phyloP scores from a whole-genome alignment of 1,284 basidiomycete genomes.

The Ustilago loliicola region DNA sequence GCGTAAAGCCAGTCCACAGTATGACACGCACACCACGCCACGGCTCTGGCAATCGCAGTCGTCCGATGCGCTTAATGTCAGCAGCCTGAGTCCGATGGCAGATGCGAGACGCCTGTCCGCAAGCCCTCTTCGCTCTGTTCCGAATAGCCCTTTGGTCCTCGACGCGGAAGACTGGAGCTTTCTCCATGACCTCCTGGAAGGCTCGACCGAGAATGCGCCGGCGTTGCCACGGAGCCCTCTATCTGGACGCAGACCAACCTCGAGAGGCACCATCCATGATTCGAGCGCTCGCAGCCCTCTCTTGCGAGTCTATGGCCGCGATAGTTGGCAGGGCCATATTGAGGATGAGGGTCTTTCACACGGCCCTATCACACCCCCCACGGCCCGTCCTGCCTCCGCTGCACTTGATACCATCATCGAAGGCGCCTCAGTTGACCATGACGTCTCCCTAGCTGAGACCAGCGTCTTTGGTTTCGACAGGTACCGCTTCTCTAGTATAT shows the following conservation, averaged over 20 bases:
- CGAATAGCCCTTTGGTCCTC: neutral
- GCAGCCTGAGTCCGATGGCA: neutral
- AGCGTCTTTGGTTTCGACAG: constrained; percentile 15
- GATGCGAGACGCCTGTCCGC: neutral
- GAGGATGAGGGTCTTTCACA: neutral
- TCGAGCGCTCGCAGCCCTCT: neutral
- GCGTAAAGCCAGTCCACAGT: neutral
- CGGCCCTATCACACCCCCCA: neutral
- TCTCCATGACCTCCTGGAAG: constrained; percentile 3
- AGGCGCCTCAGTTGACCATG: constrained; percentile 13
- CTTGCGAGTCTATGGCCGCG: neutral
- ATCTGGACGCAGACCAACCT: constrained; percentile 5
- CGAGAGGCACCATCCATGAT: constrained; percentile 1
- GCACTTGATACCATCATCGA: constrained; percentile 23
- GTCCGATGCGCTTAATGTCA: neutral
- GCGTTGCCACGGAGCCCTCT: neutral
- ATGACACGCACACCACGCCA: neutral
- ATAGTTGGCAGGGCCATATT: neutral
- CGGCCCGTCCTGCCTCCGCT: constrained; percentile 11
- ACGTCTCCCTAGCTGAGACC: constrained; percentile 8
- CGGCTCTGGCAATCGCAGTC: neutral
- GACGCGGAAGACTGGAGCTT: constrained; percentile 11
- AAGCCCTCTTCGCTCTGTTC: neutral
- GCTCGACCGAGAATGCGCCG: neutral
- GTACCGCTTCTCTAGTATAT: constrained; percentile 13